A percentile compares a stretch with the other conserved stretches of the same genome.
Conservation (phyloP, 495 filamentous ascomycete species). For the Recurvomyces mirabilis region DNA sequence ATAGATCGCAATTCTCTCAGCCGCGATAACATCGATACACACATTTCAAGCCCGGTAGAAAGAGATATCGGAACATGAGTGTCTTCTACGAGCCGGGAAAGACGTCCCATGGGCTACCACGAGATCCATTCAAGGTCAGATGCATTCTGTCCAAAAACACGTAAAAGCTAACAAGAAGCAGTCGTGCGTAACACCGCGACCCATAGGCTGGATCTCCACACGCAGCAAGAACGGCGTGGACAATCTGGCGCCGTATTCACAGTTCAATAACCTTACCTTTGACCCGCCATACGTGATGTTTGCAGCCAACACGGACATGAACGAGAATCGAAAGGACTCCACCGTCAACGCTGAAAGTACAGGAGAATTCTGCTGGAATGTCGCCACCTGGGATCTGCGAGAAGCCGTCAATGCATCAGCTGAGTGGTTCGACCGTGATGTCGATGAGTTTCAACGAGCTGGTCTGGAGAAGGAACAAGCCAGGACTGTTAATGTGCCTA, state of each 20-base stretch:
- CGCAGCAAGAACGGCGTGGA: slow-evolving; percentile 24
- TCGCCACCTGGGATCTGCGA: slow-evolving; percentile 44
- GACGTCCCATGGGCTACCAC: slow-evolving; percentile 20
- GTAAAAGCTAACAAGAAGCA: too few relatives aligned
- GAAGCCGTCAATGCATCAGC: slow-evolving; percentile 42
- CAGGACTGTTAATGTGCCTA: slow-evolving; percentile 33
- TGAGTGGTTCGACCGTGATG: slow-evolving; percentile 32
- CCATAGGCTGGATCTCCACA: slow-evolving; percentile 34
- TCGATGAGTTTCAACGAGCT: slow-evolving; percentile 43
- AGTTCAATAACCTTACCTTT: slow-evolving; percentile 50
- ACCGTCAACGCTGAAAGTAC: slow-evolving; percentile 43
- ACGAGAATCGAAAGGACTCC: slow-evolving; percentile 40
- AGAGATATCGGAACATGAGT: too few relatives aligned
- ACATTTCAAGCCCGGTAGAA: too few relatives aligned
- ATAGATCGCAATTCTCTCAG: too few relatives aligned
- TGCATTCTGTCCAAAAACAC: too few relatives aligned
- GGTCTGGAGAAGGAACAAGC: slow-evolving; percentile 37
- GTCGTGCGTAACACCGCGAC: slow-evolving; percentile 33
- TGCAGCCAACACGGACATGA: slow-evolving; percentile 39
- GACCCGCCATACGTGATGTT: slow-evolving; percentile 51
- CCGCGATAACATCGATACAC: too few relatives aligned
- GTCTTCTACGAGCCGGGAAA: slow-evolving; percentile 14
- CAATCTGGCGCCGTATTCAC: slow-evolving; percentile 47
- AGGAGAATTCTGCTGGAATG: slow-evolving; percentile 46
- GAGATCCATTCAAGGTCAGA: slow-evolving; percentile 25